phyloP scores from a whole-genome alignment of 148 eudicot genomes.

The Diospyros lotus region DNA sequence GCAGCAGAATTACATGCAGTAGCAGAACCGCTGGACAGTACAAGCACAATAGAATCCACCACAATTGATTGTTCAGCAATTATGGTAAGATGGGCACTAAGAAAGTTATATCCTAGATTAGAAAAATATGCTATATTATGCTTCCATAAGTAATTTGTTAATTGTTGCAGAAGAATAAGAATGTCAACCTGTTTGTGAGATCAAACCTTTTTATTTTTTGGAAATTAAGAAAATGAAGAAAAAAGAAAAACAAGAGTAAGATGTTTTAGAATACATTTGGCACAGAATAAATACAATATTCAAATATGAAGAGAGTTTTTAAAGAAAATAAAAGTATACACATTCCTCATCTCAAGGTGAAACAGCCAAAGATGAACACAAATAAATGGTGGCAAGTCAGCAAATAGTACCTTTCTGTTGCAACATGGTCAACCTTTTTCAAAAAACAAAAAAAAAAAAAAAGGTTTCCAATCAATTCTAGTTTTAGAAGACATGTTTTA shows the following conservation, averaged over 20 bases:
- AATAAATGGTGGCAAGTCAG: background rate
- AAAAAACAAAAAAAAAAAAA: background rate
- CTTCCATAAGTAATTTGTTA: background rate
- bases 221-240: no score
- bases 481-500: background rate
- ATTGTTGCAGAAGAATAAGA: background rate
- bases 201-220: background rate
- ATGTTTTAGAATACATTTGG: background rate
- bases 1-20: background rate
- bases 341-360: no score
- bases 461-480: background rate
- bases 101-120: background rate
- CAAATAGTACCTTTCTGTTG: background rate
- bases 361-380: background rate
- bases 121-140: background rate
- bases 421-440: background rate
- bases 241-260: background rate
- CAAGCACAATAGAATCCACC: background rate
- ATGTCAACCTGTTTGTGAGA: background rate
- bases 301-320: background rate
- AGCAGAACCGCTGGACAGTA: background rate
- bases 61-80: background rate
- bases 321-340: background rate
- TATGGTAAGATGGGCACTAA: background rate
- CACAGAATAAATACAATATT: background rate